phyloP scores from a whole-genome alignment of 371 early-diverging fungal species.

The Dichotomocladium elegans region DNA sequence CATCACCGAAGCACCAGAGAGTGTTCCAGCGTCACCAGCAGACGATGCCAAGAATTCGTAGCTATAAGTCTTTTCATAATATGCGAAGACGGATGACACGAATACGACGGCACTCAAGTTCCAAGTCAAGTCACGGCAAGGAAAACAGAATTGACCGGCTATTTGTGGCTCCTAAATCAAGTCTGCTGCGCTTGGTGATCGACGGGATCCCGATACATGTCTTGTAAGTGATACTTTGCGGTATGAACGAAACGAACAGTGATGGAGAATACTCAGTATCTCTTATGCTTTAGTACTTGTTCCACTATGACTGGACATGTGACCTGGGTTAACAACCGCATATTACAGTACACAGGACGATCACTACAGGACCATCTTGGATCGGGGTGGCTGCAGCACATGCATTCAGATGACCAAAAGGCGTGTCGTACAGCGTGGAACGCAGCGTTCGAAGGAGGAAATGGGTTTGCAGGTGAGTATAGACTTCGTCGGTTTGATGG shows the following conservation, averaged over 20 bases:
- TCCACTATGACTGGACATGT: slow-evolving; percentile 49
- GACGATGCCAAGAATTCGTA: not conserved
- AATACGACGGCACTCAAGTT: slow-evolving; percentile 9
- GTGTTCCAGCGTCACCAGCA: not conserved
- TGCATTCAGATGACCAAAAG: slow-evolving; percentile 58
- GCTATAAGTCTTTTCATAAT: not conserved
- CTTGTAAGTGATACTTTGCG: too few relatives aligned
- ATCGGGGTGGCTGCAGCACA: slow-evolving; percentile 45
- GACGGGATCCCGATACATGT: slow-evolving; percentile 65
- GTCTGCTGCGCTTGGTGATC: slow-evolving; percentile 53
- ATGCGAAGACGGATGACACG: not conserved
- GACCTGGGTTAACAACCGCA: slow-evolving; percentile 67
- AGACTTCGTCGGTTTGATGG: slow-evolving; percentile 59
- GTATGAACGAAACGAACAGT: too few relatives aligned
- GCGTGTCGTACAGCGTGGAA: slow-evolving; percentile 51
- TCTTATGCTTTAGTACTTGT: slow-evolving; percentile 38
- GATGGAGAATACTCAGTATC: too few relatives aligned
- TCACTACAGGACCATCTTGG: slow-evolving; percentile 50
- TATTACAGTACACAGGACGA: slow-evolving; percentile 52
- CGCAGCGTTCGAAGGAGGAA: slow-evolving; percentile 50
- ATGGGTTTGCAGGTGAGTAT: slow-evolving; percentile 58
- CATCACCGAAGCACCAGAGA: not conserved
- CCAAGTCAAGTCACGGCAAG: not conserved
- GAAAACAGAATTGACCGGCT: slow-evolving; percentile 19
- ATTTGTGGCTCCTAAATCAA: slow-evolving; percentile 47